phyloP scores from a whole-genome alignment of 2,329 filamentous ascomycete species.

The Ambrosiella cleistominuta region DNA sequence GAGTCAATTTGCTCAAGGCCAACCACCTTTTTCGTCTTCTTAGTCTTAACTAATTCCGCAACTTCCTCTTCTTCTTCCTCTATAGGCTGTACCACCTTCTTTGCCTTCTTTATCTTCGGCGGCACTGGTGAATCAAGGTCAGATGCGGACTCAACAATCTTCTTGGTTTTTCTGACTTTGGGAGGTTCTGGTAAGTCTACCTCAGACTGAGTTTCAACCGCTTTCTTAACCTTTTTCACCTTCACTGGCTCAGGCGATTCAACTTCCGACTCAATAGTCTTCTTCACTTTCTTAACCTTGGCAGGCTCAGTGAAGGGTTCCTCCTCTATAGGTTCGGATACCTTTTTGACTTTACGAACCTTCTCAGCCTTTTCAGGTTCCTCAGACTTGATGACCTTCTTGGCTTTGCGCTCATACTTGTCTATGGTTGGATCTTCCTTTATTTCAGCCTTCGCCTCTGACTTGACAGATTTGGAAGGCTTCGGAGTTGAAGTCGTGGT shows the following conservation, averaged over 20 bases:
- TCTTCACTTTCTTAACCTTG: conserved; percentile 3
- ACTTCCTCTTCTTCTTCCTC: neutral
- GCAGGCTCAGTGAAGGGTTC: neutral
- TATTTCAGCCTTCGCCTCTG: neutral
- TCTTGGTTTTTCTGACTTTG: neutral
- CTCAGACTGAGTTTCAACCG: neutral
- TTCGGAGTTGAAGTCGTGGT: neutral
- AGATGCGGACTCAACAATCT: neutral
- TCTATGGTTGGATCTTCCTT: neutral
- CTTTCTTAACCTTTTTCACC: neutral
- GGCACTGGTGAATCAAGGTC: neutral
- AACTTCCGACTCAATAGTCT: neutral
- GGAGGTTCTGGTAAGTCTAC: neutral
- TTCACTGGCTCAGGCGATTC: conserved; percentile 12
- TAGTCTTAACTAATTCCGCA: neutral
- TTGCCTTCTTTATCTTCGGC: neutral
- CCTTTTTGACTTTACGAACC: conserved; percentile 1
- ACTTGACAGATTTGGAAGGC: neutral
- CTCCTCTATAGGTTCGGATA: neutral
- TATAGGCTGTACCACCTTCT: neutral
- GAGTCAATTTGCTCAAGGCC: neutral
- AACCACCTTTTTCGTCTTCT: neutral
- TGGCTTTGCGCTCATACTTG: conserved; percentile 2
- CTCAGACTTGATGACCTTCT: conserved; percentile 7
- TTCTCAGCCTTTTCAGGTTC: neutral